Conservation (phyloP, 768 basidiomycete species). For the Lactifluus volemus region DNA sequence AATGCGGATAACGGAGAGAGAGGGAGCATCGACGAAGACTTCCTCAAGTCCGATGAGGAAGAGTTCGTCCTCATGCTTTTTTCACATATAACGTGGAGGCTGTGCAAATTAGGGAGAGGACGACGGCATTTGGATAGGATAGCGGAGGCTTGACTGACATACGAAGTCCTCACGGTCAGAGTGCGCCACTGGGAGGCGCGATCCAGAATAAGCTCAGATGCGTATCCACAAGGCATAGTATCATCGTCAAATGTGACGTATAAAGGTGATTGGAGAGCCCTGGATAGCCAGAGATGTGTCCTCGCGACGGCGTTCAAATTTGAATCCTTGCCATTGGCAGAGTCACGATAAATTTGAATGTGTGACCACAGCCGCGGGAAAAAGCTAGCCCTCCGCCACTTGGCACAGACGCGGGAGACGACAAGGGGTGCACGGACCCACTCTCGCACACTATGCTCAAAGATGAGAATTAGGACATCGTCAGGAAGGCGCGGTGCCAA, state of each 20-base stretch:
- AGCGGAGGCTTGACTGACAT: constrained; percentile 31
- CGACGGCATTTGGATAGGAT: constrained; percentile 32
- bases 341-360: constrained; percentile 44
- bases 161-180: constrained; percentile 33
- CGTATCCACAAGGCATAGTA: no score
- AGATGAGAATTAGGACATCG: constrained; percentile 47
- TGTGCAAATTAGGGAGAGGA: constrained; percentile 31
- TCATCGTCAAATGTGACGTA: no score
- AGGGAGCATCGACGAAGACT: constrained; percentile 29
- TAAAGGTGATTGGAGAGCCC: constrained; percentile 35
- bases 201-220: constrained; percentile 28
- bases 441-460: constrained; percentile 41
- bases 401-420: constrained; percentile 42
- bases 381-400: constrained; percentile 47
- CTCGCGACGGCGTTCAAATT: constrained; percentile 32
- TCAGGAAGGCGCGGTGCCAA: constrained; percentile 43
- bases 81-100: constrained; percentile 19
- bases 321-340: no score
- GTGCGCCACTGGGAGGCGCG: constrained; percentile 37
- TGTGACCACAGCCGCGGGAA: constrained; percentile 49
- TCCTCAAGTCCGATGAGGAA: constrained; percentile 6
- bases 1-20: constrained; percentile 18
- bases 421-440: constrained; percentile 48
- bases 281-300: constrained; percentile 44
- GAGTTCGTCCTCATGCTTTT: no score